These are phyloP conservation scores for Vicia faba DNA, from an alignment of 306 rosid genomes.

Conservation along the genomic window DNA sequence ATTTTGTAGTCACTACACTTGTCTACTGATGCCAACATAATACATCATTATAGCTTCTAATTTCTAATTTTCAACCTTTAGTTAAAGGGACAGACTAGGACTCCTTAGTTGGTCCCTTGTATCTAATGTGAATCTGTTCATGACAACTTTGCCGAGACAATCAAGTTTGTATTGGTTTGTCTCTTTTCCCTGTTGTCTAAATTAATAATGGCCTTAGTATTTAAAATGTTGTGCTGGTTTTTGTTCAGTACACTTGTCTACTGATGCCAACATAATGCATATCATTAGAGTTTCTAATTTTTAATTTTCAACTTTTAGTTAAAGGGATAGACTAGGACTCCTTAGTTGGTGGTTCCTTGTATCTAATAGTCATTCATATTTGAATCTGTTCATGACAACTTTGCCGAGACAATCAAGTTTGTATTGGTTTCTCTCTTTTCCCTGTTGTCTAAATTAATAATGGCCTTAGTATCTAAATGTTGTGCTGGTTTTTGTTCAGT, in stretches of 20 bases:
- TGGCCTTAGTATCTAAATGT: conserved; percentile 16
- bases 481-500: conserved; percentile 38
- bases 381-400: conserved; percentile 23
- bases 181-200: conserved; percentile 81
- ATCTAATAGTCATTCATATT: too few species aligned
- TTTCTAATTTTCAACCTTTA: too few species aligned
- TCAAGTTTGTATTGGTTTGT: conserved; percentile 41
- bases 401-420: conserved; percentile 57
- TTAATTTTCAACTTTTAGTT: too few species aligned
- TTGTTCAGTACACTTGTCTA: conserved; percentile 18
- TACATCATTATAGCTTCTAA: too few species aligned
- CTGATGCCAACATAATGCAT: conserved; percentile 9
- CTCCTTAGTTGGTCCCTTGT: too few species aligned
- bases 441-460: conserved; percentile 67
- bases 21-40: conserved; percentile 26
- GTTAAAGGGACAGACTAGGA: too few species aligned
- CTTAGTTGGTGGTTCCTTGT: too few species aligned
- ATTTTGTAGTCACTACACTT: conserved; percentile 24
- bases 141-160: conserved; percentile 74
- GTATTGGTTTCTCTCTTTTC: conserved; percentile 60
- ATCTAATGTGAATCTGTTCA: not conserved
- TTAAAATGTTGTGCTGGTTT: conserved; percentile 32
- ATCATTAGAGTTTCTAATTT: too few species aligned
- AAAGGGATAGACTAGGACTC: too few species aligned
- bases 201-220: conserved; percentile 34